Evolutionary conservation across 116 monocot genomes (phyloP), one percentile per base, ranked within the genome.

Genomic region (Papilionanthe hybrid): DNA sequence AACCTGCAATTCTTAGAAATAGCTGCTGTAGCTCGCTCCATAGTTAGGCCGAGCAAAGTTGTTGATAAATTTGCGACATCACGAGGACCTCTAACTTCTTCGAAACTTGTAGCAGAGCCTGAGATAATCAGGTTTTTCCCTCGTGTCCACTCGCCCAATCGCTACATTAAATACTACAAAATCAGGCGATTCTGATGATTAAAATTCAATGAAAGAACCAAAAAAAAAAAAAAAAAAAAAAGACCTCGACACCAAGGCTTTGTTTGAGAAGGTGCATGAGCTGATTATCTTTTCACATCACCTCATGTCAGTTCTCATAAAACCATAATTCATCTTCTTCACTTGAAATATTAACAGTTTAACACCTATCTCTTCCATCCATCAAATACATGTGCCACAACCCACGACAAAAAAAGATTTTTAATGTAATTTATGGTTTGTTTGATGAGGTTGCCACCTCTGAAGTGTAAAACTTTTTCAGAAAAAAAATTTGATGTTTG

Each of bases 81-180:
- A 89, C 89, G 81, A 32, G 98, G 98, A 15, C 98, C 95, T 90
- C 95, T 91, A 77, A 99, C 63, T 48, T 90, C 86, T 85, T 83
- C 88, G 72, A 83, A 90, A 82, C 79, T 88, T 19, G 72, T 32
- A 56, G 95, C 95, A 78, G 91, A 88, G 80, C 98, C 90, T 80
- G 98, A 91, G 47, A 99, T 82, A 49, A 99, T 91, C 57, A 99
- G 80, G 81, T 95, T 99, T 55, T 91, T 99, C 48, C 93, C 98
- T 44, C 84, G 86, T 10, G 91, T 94, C 93, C 90, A 91, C 73
- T 90, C 91, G 47, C 87, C 89, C 28, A 99, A 82, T 30, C 91
- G 75, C 98, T 99, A 80, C 53, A 78, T 79, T 44, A 72, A 72
- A 56, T 27, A 25, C 55, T 57, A 69, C 11, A 20, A 44, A 43